Evolutionary conservation across 148 eudicot species (phyloP), one percentile per base, ranked within the genome.

Genomic region (Silene latifolia): DNA sequence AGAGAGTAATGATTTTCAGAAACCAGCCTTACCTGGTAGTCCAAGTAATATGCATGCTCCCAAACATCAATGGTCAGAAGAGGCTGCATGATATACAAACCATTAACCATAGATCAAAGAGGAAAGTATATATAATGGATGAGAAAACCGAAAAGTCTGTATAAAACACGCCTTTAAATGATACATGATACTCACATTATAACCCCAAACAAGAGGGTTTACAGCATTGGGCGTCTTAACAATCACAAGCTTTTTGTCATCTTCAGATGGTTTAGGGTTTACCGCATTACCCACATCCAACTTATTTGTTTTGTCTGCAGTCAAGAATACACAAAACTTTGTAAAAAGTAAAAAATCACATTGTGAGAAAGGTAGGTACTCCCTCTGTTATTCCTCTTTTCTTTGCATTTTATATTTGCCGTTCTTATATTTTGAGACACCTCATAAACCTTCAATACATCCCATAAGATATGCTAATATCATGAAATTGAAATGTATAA

Each of bases 1-100:
- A 4, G 10, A 19, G 12, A 56, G 32, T 15, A 19, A 10, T 5
- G 29, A 66, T 25, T 53, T 71, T 23, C 27, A 4, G 11, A 66
- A 53, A n/a, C 12, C 25, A 17, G 29, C 63, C 79, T 82, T 69
- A 92, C 99, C 97, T 89, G 92, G 80, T 63, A 95, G 81, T 92
- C 99, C 57, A 95, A 87, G 89, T 92, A 95, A 80, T 95, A 95
- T 57, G 97, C 97, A 82, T 95, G 99, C 94, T 95, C 99, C 99
- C 97, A 95, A 35, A 95, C 94, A 72, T 95, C 99, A 9, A 95
- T 82, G 10, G 97, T 89, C 44, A 95, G 92, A 83, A 95, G 88
- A 10, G 99, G 99, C 99, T 95, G 96, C 84, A 87, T 42, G 71
- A 79, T 80, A 29, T 8, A 63, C 24, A 74, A n/a, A 74, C 35